Base-by-base conservation (phyloP, 129 eudicot genomes). In the sunflower (Helianthus annuus) region DNA sequence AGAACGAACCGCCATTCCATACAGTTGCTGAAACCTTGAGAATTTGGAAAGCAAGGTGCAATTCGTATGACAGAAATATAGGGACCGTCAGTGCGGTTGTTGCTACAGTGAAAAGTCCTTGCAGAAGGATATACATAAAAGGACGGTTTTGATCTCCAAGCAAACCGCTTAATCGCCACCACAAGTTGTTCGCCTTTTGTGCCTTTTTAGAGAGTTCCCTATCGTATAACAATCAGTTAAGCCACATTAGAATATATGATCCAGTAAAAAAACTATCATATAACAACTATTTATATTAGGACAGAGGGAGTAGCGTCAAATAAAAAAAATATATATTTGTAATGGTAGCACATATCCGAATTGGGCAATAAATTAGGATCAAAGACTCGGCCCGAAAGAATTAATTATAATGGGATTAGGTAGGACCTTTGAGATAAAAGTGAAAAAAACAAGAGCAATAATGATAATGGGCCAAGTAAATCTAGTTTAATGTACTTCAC, bases 171-270 rank as follows among this genome's bases (percentile, higher is more conserved):
- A 91, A 73, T 14, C 99, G 95, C 99, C 97, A 95, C 99, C 97
- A 95, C n/a, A 88, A 1, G 76, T 91, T 95, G 84, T 95, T 95
- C 40, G 99, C 94, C 67, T 95, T 95, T 58, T 86, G 91, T 46
- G 99, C 99, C 76, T 95, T 95, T 64, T 91, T 95, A 3, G 97
- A 91, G 36, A 95, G 99, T 60, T 88, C 99, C 91, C 99, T 95
- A 45, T 29, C 48, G 60, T 17, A 69, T 61, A 4, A 22, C 10
- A 27, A 69, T 48, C 48, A 24, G 10, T 48, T 45, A 46, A 55
- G 60, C 40, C 7, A 54, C 11, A 40, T 6, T 40, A 1, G 13
- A 32, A 46, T 69, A 69, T 32, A 2, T n/a, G 15, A 11, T 6
- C 40, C 34, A 32, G 48, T 24, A 29, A 3, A 68, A 48, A 14